Evolutionary conservation across 306 rosid species (phyloP).

Genomic region (Hippophae rhamnoides): DNA sequence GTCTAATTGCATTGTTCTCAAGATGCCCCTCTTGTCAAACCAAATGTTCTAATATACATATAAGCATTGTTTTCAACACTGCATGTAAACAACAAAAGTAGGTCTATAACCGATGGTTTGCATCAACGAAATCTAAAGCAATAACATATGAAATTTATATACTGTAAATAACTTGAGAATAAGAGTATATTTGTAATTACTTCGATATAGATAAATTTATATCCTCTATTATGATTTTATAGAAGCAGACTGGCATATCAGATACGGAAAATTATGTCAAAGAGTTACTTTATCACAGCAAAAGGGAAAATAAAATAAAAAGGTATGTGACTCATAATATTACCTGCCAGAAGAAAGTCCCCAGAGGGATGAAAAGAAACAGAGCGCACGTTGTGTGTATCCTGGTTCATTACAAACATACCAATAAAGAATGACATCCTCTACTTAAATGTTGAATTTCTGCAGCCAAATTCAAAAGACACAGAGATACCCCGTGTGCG

Average conservation of each 20-base stretch:
- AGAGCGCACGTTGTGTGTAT: conserved; percentile 88
- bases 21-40: neutral
- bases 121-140: too few relatives aligned
- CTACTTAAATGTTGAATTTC: conserved; percentile 8
- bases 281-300: neutral
- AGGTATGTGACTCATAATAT: neutral
- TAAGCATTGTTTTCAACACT: too few relatives aligned
- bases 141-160: too few relatives aligned
- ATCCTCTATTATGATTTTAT: too few relatives aligned
- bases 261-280: neutral
- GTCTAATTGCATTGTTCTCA: neutral
- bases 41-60: neutral
- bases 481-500: too few relatives aligned
- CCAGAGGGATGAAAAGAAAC: conserved; percentile 91
- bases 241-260: too few relatives aligned
- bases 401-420: conserved; percentile 38
- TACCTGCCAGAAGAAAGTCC: conserved; percentile 85
- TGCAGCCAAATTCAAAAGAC: conserved; percentile 13
- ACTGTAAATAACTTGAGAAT: too few relatives aligned
- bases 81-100: too few relatives aligned
- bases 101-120: too few relatives aligned
- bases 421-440: conserved; percentile 2
- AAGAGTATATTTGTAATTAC: too few relatives aligned
- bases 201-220: too few relatives aligned
- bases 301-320: conserved; percentile 8